Evolutionary conservation across 2,329 filamentous ascomycete species (phyloP).

Genomic region (Zymoseptoria crescenta): DNA sequence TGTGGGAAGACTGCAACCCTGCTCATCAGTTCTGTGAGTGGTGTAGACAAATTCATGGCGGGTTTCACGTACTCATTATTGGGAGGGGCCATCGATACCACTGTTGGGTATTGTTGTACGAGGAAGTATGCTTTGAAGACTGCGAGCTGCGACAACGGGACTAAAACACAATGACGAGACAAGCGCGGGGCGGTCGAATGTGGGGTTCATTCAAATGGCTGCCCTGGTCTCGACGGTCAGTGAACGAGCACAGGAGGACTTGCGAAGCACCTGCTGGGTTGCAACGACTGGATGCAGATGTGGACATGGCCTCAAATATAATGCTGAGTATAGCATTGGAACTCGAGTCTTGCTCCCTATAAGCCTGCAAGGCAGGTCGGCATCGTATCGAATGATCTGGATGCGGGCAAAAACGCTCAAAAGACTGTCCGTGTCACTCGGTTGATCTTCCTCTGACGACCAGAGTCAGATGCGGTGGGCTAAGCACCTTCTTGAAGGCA

Average conservation of each 20-base stretch:
- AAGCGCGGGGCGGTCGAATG: background rate
- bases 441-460: too few species aligned
- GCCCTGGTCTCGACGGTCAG: background rate
- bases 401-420: too few species aligned
- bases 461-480: too few species aligned
- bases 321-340: too few species aligned
- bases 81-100: slow-evolving; percentile 4
- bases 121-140: background rate
- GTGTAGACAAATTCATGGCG: background rate
- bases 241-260: background rate
- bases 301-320: too few species aligned
- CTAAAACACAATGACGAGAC: background rate
- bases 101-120: background rate
- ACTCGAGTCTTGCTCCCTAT: too few species aligned
- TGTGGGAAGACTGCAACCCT: slow-evolving; percentile 50
- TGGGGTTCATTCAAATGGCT: background rate
- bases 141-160: background rate
- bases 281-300: too few species aligned
- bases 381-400: too few species aligned
- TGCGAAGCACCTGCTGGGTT: too few species aligned
- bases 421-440: too few species aligned
- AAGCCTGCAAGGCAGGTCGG: too few species aligned
- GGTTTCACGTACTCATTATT: slow-evolving; percentile 7
- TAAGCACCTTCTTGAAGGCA: too few species aligned
- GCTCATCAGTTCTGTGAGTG: slow-evolving; percentile 15